Evolutionary conservation across 345 rosid genomes (phyloP), one percentile per base, ranked within the genome.

Genomic region (Linum usitatissimum): DNA sequence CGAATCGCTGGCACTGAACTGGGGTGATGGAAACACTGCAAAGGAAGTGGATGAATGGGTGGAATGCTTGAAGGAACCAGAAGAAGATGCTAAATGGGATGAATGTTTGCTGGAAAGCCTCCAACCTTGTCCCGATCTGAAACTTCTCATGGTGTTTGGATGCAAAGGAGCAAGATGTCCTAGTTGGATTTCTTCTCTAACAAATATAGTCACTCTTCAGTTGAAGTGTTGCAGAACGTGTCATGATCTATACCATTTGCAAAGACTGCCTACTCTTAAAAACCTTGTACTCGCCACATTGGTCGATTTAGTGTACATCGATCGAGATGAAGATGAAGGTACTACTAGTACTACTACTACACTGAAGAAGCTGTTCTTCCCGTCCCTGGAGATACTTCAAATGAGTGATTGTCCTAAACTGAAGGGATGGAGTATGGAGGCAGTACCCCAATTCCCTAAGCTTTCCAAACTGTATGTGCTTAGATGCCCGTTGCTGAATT

Each of bases 101-200:
- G 57, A 54, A 20, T 6, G 5, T 6, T n/a, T 20, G 17, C 57
- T 54, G 7, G 19, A n/a, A 20, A 20, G 57, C 19, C 57, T 54
- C 18, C 20, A 54, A 17, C 57, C 57, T 3, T 17, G n/a, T 10
- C 19, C 19, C 9, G n/a, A 54, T 17, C 57, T 54, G 9, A 14
- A 17, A 20, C 9, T 6, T 3, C 17, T 54, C 21, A n/a, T n/a
- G 7, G 19, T 54, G 57, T 54, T 6, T 20, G 28, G 57, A 54
- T 54, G 17, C 57, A 20, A 17, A 54, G 57, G 57, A 54, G 57
- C 8, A 20, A 54, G 57, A n/a, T 54, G 9, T 54, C 57, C 57
- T n/a, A 20, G 57, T 17, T 54, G 57, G 57, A n/a, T 54, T n/a
- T 54, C 57, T n/a, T 13, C 57, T 9, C 19, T 54, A 5, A 54